A percentile compares a stretch with the other conserved stretches of the same genome.
Conservation (phyloP, 768 basidiomycete species). For the Asterophora lycoperdoides region DNA sequence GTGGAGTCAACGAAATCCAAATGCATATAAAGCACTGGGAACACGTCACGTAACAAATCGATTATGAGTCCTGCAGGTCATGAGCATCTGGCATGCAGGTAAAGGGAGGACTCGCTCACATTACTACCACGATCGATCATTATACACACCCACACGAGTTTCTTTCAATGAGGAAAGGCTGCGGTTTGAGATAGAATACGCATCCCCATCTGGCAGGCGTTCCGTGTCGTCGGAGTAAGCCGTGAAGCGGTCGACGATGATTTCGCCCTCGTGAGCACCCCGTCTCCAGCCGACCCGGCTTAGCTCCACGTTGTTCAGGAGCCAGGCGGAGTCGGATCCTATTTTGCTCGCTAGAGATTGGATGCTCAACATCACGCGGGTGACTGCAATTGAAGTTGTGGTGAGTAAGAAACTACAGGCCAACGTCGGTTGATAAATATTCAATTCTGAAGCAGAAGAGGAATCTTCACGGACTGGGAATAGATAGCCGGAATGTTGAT, state of each 20-base stretch:
- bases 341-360: conserved; percentile 37
- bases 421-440: neutral
- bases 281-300: conserved; percentile 37
- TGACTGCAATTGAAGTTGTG: conserved; percentile 27
- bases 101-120: neutral
- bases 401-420: conserved; percentile 22
- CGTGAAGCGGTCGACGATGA: conserved; percentile 27
- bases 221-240: conserved; percentile 13
- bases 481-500: conserved; percentile 35
- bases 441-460: neutral
- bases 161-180: conserved; percentile 8
- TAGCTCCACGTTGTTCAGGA: conserved; percentile 42
- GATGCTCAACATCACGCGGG: conserved; percentile 28
- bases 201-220: neutral
- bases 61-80: neutral
- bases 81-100: too few species aligned
- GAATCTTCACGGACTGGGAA: conserved; percentile 24
- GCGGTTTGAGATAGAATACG: neutral
- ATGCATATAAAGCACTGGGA: too few species aligned
- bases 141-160: conserved; percentile 14
- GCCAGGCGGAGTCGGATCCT: conserved; percentile 39
- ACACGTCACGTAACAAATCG: too few species aligned
- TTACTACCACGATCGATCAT: conserved; percentile 12
- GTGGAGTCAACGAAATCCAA: too few species aligned
- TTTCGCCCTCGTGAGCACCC: conserved; percentile 34